phyloP scores from a whole-genome alignment of 768 basidiomycete species.

The Podaxis pistillaris region DNA sequence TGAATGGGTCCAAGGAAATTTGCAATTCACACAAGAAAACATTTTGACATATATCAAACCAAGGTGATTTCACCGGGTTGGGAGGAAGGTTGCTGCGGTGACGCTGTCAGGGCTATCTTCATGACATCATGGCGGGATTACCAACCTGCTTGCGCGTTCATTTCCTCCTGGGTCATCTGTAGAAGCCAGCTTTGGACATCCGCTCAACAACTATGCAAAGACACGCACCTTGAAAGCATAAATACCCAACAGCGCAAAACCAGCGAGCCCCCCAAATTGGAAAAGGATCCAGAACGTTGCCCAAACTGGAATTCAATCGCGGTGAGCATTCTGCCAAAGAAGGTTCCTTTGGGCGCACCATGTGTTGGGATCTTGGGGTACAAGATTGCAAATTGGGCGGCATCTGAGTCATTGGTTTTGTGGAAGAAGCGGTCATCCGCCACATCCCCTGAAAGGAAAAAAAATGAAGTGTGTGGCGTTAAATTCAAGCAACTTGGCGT shows the following conservation, averaged over 20 bases:
- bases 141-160: constrained; percentile 72
- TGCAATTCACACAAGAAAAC: neutral
- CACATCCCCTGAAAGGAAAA: constrained; percentile 69
- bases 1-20: neutral
- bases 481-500: constrained; percentile 26
- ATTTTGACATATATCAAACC: neutral
- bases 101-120: constrained; percentile 1
- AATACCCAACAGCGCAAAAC: constrained; percentile 80
- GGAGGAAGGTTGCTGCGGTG: constrained; percentile 55
- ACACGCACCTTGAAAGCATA: constrained; percentile 74
- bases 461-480: neutral
- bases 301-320: constrained; percentile 56
- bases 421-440: constrained; percentile 94
- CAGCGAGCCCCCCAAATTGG: constrained; percentile 68
- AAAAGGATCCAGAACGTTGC: constrained; percentile 84
- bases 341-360: constrained; percentile 38
- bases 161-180: constrained; percentile 53
- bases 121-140: constrained; percentile 9
- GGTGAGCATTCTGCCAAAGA: neutral
- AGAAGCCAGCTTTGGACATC: constrained; percentile 9
- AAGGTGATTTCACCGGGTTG: constrained; percentile 39
- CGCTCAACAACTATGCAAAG: neutral
- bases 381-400: constrained; percentile 81
- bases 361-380: constrained; percentile 73
- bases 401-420: constrained; percentile 91